Evolutionary conservation across 2,329 filamentous ascomycete genomes (phyloP).

Genomic region (Fusarium tjaetaba): DNA sequence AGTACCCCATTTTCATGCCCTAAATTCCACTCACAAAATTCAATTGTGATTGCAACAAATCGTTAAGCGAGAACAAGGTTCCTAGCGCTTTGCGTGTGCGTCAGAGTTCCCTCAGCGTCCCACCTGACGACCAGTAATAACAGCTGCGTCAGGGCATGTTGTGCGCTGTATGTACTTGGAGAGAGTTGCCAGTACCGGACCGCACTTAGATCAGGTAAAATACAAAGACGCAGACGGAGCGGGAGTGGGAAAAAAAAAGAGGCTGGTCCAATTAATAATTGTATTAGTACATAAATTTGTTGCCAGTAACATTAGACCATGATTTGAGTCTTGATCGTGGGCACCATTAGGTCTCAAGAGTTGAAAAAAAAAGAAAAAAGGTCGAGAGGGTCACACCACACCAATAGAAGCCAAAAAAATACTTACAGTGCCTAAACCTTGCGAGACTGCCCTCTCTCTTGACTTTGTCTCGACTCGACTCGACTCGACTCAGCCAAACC

Average conservation of each 20-base stretch:
- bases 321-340: slow-evolving; percentile 11
- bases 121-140: slow-evolving; percentile 16
- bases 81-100: slow-evolving; percentile 25
- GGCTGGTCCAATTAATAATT: neutral
- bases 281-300: neutral
- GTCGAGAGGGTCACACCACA: slow-evolving; percentile 29
- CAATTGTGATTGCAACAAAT: slow-evolving; percentile 27
- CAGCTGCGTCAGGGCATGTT: slow-evolving; percentile 6
- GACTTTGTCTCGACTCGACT: neutral
- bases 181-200: neutral
- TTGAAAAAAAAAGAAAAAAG: neutral
- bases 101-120: slow-evolving; percentile 35
- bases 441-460: neutral
- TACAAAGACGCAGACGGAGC: neutral
- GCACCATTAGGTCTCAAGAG: slow-evolving; percentile 23
- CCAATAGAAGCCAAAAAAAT: slow-evolving; percentile 36
- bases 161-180: neutral
- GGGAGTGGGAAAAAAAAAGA: neutral
- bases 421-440: neutral
- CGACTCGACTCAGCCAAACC: slow-evolving; percentile 8
- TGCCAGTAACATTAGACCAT: neutral
- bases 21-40: slow-evolving; percentile 38
- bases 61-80: slow-evolving; percentile 33
- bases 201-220: neutral
- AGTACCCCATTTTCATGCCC: slow-evolving; percentile 26